These are phyloP conservation scores for Vitis rupestris DNA, from an alignment of 164 flowering plant species.

Conservation along the genomic window DNA sequence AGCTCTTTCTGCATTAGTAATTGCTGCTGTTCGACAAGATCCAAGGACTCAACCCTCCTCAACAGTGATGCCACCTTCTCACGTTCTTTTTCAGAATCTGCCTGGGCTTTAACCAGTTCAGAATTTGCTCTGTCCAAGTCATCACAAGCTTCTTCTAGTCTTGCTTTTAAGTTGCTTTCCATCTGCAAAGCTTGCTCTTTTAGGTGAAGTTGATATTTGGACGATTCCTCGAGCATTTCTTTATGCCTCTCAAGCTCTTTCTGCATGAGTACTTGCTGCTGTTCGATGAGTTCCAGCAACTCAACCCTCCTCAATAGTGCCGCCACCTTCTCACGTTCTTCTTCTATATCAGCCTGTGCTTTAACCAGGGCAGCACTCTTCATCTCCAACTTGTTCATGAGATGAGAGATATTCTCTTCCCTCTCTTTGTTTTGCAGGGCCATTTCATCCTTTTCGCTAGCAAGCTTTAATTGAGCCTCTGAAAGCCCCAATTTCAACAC, in stretches of 20 bases:
- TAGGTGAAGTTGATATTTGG: slow-evolving; percentile 17
- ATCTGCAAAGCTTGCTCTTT: slow-evolving; percentile 26
- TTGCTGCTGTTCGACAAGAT: slow-evolving; percentile 18
- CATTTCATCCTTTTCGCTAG: slow-evolving; percentile 15
- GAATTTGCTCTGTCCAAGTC: slow-evolving; percentile 33
- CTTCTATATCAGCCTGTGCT: slow-evolving; percentile 27
- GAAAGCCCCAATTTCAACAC: slow-evolving; percentile 34
- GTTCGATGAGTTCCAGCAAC: slow-evolving; percentile 14
- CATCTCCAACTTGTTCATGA: slow-evolving; percentile 38
- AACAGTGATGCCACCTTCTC: slow-evolving; percentile 19
- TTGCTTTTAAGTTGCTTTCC: slow-evolving; percentile 21
- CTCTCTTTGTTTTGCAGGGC: slow-evolving; percentile 20
- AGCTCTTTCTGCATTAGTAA: slow-evolving; percentile 31
- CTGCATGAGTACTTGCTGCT: slow-evolving; percentile 26
- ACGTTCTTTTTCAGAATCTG: slow-evolving; percentile 29
- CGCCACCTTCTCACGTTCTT: slow-evolving; percentile 28
- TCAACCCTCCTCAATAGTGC: slow-evolving; percentile 18
- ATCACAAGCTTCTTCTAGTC: slow-evolving; percentile 23
- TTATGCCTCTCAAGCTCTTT: slow-evolving; percentile 36
- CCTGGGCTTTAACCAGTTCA: slow-evolving; percentile 30
- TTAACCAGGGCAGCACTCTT: slow-evolving; percentile 28
- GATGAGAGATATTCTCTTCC: slow-evolving; percentile 17
- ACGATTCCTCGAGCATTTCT: slow-evolving; percentile 38
- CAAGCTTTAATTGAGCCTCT: slow-evolving; percentile 33
- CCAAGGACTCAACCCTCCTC: slow-evolving; percentile 22